These are phyloP conservation scores for Larix kaempferi DNA, from an alignment of 75 land plant genomes.

Conservation along the genomic window DNA sequence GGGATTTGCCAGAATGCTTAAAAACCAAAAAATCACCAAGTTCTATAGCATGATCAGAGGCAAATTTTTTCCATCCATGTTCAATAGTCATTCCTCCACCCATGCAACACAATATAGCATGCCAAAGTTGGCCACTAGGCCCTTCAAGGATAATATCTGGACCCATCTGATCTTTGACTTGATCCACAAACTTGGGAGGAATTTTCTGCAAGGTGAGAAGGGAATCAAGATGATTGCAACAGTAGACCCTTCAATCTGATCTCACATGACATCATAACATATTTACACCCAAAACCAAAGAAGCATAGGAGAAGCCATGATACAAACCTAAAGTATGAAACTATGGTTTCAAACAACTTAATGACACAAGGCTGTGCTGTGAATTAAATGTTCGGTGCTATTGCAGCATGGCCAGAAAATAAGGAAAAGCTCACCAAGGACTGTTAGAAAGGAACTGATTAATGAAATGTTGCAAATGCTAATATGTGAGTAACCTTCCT, in stretches of 20 bases:
- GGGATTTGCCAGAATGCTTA: slow-evolving; percentile 2
- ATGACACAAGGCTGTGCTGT: background rate
- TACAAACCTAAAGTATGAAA: background rate
- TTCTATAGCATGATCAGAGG: background rate
- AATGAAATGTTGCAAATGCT: background rate
- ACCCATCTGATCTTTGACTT: background rate
- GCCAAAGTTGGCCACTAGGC: slow-evolving; percentile 4
- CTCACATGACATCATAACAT: background rate
- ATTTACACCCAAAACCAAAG: background rate
- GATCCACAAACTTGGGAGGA: slow-evolving; percentile 1
- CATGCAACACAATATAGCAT: background rate
- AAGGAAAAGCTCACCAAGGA: background rate
- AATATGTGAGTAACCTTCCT: background rate
- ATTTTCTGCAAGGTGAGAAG: background rate
- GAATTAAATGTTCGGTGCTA: no score
- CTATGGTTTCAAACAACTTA: background rate
- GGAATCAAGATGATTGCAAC: background rate
- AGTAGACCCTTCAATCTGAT: background rate
- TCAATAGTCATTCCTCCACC: background rate
- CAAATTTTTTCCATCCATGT: slow-evolving; percentile 10
- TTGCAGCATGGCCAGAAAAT: background rate
- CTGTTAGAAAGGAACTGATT: background rate
- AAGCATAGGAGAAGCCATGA: background rate
- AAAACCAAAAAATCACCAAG: slow-evolving; percentile 10
- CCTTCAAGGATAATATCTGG: slow-evolving; percentile 11